phyloP scores from a whole-genome alignment of 2,329 filamentous ascomycete species.

The Colletotrichum sp. region DNA sequence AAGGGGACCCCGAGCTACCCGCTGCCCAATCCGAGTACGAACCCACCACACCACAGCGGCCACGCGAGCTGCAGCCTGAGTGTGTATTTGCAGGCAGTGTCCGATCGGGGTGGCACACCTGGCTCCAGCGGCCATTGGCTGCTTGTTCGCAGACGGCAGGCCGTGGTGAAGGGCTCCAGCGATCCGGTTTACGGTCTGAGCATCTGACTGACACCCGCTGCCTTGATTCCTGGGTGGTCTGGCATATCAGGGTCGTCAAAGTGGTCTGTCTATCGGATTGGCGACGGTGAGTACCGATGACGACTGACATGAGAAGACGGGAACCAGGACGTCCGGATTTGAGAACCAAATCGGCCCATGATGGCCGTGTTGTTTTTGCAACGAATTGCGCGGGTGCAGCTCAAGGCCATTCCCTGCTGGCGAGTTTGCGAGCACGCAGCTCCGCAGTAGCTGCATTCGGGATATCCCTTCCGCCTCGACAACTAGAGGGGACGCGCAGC shows the following conservation, averaged over 20 bases:
- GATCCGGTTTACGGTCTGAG: slow-evolving; percentile 6
- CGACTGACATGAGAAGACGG: neutral
- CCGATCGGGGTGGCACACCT: neutral
- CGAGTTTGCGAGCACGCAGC: neutral
- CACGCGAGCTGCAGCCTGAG: neutral
- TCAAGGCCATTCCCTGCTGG: neutral
- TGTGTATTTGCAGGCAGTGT: neutral
- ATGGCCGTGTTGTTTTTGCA: neutral
- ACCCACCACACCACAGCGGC: neutral
- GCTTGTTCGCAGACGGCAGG: neutral
- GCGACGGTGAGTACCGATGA: neutral
- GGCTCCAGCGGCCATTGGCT: neutral
- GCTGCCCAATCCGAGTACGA: slow-evolving; percentile 4
- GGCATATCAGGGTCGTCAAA: neutral
- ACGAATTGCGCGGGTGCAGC: neutral
- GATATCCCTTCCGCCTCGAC: neutral
- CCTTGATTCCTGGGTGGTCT: neutral
- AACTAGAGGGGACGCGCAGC: neutral
- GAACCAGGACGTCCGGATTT: neutral
- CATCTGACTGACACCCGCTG: slow-evolving; percentile 5
- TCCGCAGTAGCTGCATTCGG: neutral
- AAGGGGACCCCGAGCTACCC: neutral
- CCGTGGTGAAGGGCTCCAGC: neutral
- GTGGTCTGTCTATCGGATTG: neutral
- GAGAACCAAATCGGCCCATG: neutral